Percentiles rank a stretch among this genome's conserved stretches.
These are phyloP conservation scores for Blastocystis sp. DNA, from an alignment of 352 stramenopile species.

Conservation along the genomic window DNA sequence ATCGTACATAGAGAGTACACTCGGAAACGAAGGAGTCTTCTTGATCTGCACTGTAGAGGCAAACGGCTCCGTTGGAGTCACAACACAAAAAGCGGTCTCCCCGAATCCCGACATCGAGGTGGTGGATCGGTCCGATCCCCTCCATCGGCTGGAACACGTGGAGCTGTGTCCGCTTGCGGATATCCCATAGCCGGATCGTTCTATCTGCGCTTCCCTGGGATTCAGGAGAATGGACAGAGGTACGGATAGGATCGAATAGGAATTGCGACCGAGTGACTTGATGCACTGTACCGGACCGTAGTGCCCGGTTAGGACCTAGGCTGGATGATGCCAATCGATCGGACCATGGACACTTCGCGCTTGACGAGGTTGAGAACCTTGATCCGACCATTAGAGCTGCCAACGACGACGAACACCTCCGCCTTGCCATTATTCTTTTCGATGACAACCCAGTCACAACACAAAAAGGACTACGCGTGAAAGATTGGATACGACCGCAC, in stretches of 20 bases:
- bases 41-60: background rate
- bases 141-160: background rate
- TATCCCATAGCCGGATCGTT: constrained; percentile 35
- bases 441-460: constrained; percentile 36
- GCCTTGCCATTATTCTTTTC: background rate
- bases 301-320: background rate
- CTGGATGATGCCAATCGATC: background rate
- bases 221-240: background rate
- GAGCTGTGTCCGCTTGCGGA: background rate
- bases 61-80: background rate
- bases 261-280: background rate
- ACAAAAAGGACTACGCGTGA: background rate
- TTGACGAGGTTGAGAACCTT: constrained; percentile 9
- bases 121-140: background rate
- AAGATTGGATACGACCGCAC: background rate
- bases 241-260: constrained; percentile 13
- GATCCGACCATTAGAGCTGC: background rate
- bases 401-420: constrained; percentile 12
- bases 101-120: background rate
- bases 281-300: background rate
- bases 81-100: background rate
- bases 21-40: background rate
- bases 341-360: background rate
- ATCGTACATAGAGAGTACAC: background rate
- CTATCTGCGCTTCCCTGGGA: constrained; percentile 11